Base-by-base conservation (phyloP, 768 basidiomycete species). In the Lactarius akahatsu region DNA sequence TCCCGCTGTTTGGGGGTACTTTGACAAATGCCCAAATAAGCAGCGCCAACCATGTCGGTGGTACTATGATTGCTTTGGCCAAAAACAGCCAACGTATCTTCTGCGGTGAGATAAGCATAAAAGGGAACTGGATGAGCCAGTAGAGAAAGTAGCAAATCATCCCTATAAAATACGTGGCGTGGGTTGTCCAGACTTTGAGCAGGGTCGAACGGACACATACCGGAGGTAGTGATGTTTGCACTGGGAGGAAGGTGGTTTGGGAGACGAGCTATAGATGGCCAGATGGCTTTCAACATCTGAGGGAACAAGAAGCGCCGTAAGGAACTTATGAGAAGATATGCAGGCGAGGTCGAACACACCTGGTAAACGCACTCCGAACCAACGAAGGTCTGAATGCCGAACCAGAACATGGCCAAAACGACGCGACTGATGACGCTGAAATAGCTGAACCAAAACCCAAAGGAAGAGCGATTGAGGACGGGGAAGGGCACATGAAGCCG, bases 401-500 rank as follows among this genome's bases (percentile, higher is more conserved):
- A 90, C 90, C 92, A 94, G 75, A 93, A 90, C 82, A 92, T 84
- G 43, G 89, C 81, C 28, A 94, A 82, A 23, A 92, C 77, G 54
- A 87, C 83, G 26, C 92, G 85, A 70, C 89, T 91, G 65, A 94
- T 74, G 56, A 95, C 89, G 65, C 85, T 86, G 75, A 94, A 94
- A 77, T 92, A 94, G 73, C 91, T 90, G 71, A 94, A 84, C 86
- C 90, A 94, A 78, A 93, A 94, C 2, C 94, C 93, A 71, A 94
- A 91, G 0, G 90, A 92, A 2, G 92, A 92, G 18, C 93, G 82
- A 70, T 89, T 91, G n/a, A 93, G 79, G 59, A 94, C 83, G 1
- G 85, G 82, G 73, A 93, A 93, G 0, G 89, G 85, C 30, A 94
- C 78, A 70, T 91, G 91, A 55, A 92, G 81, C 23, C 89, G 84